phyloP scores from a whole-genome alignment of 2,329 filamentous ascomycete genomes.

The Cucurbitaria berberidis region DNA sequence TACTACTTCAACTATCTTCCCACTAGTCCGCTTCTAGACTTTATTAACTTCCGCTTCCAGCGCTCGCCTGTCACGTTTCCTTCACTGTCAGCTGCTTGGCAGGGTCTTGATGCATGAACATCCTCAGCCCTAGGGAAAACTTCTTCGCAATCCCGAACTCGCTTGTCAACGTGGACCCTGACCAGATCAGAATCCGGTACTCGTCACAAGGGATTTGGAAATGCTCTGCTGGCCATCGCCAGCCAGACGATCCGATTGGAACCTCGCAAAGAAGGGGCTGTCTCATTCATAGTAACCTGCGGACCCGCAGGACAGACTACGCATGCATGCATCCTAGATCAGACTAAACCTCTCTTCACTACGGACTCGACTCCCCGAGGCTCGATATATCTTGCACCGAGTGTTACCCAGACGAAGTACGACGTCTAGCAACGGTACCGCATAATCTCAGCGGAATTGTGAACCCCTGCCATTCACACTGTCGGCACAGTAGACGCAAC shows the following conservation, averaged over 20 bases:
- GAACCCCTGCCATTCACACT: background rate
- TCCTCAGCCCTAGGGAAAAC: slow-evolving; percentile 4
- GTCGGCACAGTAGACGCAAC: background rate
- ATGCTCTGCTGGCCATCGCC: background rate
- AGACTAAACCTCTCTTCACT: background rate
- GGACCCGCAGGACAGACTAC: too few relatives aligned
- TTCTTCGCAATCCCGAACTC: background rate
- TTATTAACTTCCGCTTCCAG: slow-evolving; percentile 6
- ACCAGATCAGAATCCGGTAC: background rate
- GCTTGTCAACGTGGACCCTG: background rate
- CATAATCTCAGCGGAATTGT: background rate
- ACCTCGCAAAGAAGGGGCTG: background rate
- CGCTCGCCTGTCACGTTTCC: slow-evolving; percentile 1
- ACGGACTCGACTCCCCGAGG: background rate
- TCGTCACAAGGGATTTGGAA: background rate
- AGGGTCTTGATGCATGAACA: background rate
- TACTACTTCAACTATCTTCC: background rate
- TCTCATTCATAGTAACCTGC: too few relatives aligned
- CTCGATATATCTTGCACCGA: background rate
- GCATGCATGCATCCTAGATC: background rate
- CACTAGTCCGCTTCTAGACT: slow-evolving; percentile 6
- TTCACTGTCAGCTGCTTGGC: slow-evolving; percentile 6
- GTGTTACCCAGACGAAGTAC: background rate
- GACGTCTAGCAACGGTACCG: background rate
- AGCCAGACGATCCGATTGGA: background rate